phyloP scores from a whole-genome alignment of 2,329 filamentous ascomycete genomes.

The Sporothrix dimorphospora region DNA sequence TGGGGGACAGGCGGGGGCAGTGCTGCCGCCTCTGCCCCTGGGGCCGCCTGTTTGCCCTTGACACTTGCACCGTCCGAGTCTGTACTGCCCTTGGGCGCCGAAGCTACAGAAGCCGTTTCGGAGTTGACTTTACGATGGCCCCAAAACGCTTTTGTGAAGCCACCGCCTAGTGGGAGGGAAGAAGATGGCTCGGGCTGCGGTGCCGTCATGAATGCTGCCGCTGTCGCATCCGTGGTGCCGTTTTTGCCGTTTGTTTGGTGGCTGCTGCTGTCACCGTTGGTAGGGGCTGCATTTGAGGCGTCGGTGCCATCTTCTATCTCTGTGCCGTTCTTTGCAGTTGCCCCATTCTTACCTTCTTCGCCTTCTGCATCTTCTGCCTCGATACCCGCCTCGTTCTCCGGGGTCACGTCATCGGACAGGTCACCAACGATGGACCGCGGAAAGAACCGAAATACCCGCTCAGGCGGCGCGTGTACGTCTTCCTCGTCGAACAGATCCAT shows the following conservation, averaged over 20 bases:
- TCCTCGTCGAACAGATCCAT: conserved; percentile 85
- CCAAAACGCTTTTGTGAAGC: conserved; percentile 60
- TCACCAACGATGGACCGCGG: conserved; percentile 83
- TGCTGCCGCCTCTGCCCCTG: conserved; percentile 37
- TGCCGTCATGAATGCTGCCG: conserved; percentile 28
- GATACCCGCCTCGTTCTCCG: conserved; percentile 43
- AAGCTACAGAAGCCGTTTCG: conserved; percentile 63
- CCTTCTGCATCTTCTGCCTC: conserved; percentile 42
- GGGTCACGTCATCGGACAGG: conserved; percentile 58
- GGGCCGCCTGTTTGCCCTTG: conserved; percentile 51
- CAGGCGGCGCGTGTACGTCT: conserved; percentile 85
- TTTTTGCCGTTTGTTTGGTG: conserved; percentile 6
- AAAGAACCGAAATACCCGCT: conserved; percentile 83
- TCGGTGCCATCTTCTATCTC: conserved; percentile 7
- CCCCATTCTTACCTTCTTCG: conserved; percentile 37
- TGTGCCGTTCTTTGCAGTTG: background rate
- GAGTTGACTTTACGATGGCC: conserved; percentile 52
- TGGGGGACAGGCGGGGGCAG: background rate
- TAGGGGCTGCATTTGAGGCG: background rate
- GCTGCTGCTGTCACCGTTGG: background rate
- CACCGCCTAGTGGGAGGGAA: conserved; percentile 43
- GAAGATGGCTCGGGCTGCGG: conserved; percentile 37
- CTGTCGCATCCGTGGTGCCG: background rate
- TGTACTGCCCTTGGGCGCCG: conserved; percentile 55
- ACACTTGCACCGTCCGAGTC: conserved; percentile 60